These are phyloP conservation scores for Triadica sebifera DNA, from an alignment of 345 rosid species.

Conservation along the genomic window DNA sequence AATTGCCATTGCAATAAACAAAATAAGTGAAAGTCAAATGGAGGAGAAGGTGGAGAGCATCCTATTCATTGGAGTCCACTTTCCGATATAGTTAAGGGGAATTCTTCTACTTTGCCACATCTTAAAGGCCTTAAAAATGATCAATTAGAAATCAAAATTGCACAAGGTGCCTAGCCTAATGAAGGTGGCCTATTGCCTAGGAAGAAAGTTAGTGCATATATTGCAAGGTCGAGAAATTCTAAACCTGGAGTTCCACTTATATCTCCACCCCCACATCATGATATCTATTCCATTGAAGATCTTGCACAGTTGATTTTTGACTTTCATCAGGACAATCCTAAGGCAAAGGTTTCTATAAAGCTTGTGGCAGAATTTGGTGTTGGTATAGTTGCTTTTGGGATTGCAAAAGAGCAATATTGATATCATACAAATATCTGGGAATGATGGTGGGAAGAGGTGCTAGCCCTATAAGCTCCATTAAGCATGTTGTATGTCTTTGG, in stretches of 20 bases:
- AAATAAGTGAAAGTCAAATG: slow-evolving; percentile 89
- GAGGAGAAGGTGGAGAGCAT: slow-evolving; percentile 99
- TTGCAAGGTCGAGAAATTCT: slow-evolving; percentile 90
- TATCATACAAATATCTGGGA: slow-evolving; percentile 96
- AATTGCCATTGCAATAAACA: slow-evolving; percentile 97
- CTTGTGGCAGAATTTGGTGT: slow-evolving; percentile 98
- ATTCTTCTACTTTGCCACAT: slow-evolving; percentile 93
- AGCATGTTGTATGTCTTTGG: slow-evolving; percentile 99
- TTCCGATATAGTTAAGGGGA: slow-evolving; percentile 90
- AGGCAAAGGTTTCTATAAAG: slow-evolving; percentile 96
- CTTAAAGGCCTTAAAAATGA: slow-evolving; percentile 99
- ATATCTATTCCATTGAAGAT: slow-evolving; percentile 94
- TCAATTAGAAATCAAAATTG: slow-evolving; percentile 95
- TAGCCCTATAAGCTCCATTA: slow-evolving; percentile 96
- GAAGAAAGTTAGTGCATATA: slow-evolving; percentile 97
- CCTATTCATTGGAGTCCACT: slow-evolving; percentile 98
- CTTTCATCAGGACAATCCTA: slow-evolving; percentile 97
- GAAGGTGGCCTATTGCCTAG: slow-evolving; percentile 99
- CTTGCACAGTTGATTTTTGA: slow-evolving; percentile 97
- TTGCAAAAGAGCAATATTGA: slow-evolving; percentile 99
- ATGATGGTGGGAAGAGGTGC: slow-evolving; percentile 99
- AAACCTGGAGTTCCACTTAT: slow-evolving; percentile 99
- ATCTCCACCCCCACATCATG: slow-evolving; percentile 98
- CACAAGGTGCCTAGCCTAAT: slow-evolving; percentile 99
- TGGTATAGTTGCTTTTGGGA: slow-evolving; percentile 98